Evolutionary conservation across 1,139 yeast species (phyloP).

Genomic region (Pichia sp.): DNA sequence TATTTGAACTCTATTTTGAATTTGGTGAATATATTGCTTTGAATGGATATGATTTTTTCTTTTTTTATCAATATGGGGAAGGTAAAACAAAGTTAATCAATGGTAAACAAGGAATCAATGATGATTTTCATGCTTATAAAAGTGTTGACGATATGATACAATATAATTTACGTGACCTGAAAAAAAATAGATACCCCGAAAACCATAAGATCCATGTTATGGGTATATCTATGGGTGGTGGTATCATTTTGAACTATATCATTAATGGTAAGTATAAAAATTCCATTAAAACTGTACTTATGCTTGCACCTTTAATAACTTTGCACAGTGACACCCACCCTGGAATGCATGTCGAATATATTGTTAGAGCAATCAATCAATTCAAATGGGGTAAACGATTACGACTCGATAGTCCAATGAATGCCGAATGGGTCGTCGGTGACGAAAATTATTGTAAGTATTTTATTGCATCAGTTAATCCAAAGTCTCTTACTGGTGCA

Average conservation of each 20-base stretch:
- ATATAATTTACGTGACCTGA: slow-evolving; percentile 30
- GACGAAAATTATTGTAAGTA: slow-evolving; percentile 44
- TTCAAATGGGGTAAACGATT: slow-evolving; percentile 40
- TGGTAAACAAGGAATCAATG: slow-evolving; percentile 54
- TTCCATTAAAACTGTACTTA: slow-evolving; percentile 48
- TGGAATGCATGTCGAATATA: slow-evolving; percentile 37
- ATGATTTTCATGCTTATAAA: slow-evolving; percentile 54
- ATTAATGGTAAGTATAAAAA: slow-evolving; percentile 55
- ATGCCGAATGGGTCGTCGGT: slow-evolving; percentile 49
- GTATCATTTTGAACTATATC: slow-evolving; percentile 66
- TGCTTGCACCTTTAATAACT: slow-evolving; percentile 61
- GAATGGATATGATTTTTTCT: slow-evolving; percentile 66
- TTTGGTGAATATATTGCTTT: slow-evolving; percentile 52
- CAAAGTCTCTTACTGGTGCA: slow-evolving; percentile 34
- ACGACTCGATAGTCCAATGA: slow-evolving; percentile 51
- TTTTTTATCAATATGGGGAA: slow-evolving; percentile 85
- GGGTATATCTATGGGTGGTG: slow-evolving; percentile 99
- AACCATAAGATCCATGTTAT: slow-evolving; percentile 48
- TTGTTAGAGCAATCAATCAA: slow-evolving; percentile 44
- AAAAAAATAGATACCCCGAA: slow-evolving; percentile 16
- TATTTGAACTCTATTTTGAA: slow-evolving; percentile 46
- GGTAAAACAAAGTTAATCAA: slow-evolving; percentile 62
- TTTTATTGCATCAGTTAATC: slow-evolving; percentile 23
- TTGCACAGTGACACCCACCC: slow-evolving; percentile 59
- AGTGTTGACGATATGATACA: slow-evolving; percentile 65